Percentiles rank a stretch among this genome's conserved stretches.
phyloP scores from a whole-genome alignment of 1,284 basidiomycete species.

The Xerocomus nothofagi region DNA sequence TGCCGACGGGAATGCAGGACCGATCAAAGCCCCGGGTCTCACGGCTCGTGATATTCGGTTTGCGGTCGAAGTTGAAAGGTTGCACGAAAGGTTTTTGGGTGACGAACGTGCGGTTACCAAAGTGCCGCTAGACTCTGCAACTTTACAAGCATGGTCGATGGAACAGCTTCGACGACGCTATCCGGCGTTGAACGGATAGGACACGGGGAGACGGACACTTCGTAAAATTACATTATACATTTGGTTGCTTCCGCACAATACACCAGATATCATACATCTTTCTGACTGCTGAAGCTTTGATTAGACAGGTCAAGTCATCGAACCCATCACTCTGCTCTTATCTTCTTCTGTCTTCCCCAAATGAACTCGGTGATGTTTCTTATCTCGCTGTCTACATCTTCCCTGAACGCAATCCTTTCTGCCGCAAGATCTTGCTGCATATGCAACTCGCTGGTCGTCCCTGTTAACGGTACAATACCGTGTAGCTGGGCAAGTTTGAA shows the following conservation, averaged over 20 bases:
- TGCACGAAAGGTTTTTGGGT: conserved; percentile 28
- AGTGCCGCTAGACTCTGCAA: conserved; percentile 10
- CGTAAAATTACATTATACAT: background rate
- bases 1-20: conserved; percentile 11
- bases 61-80: conserved; percentile 34
- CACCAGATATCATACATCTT: conserved; percentile 5
- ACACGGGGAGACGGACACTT: background rate
- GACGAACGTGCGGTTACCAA: conserved; percentile 26
- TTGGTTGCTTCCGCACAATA: conserved; percentile 4
- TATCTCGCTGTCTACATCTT: conserved; percentile 44
- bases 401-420: conserved; percentile 42
- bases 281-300: background rate
- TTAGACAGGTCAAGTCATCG: background rate
- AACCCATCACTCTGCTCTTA: conserved; percentile 3
- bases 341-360: conserved; percentile 27
- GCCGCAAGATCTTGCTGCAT: conserved; percentile 63
- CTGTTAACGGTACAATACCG: conserved; percentile 62
- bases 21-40: conserved; percentile 40
- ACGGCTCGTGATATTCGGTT: conserved; percentile 56
- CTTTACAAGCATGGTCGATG: conserved; percentile 27
- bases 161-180: conserved; percentile 29
- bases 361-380: conserved; percentile 38
- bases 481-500: conserved; percentile 66
- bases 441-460: conserved; percentile 60
- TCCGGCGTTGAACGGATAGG: conserved; percentile 1